A percentile compares a stretch with the other conserved stretches of the same genome.
These are phyloP conservation scores for Thraustochytrium sp. DNA, from an alignment of 352 stramenopile species.

Conservation along the genomic window DNA sequence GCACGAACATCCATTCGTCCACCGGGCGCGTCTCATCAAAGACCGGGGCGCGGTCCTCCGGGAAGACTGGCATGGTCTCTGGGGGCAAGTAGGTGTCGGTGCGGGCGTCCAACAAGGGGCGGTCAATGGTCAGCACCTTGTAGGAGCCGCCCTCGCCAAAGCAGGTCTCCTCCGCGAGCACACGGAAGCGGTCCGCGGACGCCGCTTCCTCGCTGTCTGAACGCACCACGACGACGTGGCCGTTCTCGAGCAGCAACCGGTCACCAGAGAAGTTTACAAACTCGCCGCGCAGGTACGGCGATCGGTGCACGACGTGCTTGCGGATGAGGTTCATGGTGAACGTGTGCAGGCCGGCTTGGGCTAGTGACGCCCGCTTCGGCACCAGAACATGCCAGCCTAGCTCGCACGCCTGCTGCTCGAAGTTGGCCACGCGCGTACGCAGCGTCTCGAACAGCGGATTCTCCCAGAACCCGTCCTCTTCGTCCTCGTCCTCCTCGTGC, in stretches of 20 bases:
- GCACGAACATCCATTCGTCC: conserved; percentile 20
- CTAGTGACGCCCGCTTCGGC: background rate
- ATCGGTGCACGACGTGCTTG: conserved; percentile 17
- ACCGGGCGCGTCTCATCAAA: conserved; percentile 3
- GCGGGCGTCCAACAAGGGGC: background rate
- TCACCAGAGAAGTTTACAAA: conserved; percentile 28
- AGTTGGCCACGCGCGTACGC: background rate
- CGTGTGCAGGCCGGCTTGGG: background rate
- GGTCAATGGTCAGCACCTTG: conserved; percentile 11
- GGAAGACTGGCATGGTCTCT: background rate
- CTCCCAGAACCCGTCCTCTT: background rate
- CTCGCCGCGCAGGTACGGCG: conserved; percentile 9
- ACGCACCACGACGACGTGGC: background rate
- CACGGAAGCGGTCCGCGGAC: background rate
- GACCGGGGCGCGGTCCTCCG: background rate
- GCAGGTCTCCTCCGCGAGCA: background rate
- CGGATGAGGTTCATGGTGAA: background rate
- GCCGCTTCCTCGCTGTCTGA: background rate
- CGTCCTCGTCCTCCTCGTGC: background rate
- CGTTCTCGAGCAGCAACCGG: background rate
- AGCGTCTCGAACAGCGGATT: background rate
- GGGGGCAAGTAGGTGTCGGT: background rate
- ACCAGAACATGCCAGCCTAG: background rate
- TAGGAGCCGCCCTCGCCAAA: conserved; percentile 7
- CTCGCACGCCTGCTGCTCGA: conserved; percentile 33